Evolutionary conservation across 73 alveolate genomes (phyloP).

Genomic region (Paramecium pentaurelia): DNA sequence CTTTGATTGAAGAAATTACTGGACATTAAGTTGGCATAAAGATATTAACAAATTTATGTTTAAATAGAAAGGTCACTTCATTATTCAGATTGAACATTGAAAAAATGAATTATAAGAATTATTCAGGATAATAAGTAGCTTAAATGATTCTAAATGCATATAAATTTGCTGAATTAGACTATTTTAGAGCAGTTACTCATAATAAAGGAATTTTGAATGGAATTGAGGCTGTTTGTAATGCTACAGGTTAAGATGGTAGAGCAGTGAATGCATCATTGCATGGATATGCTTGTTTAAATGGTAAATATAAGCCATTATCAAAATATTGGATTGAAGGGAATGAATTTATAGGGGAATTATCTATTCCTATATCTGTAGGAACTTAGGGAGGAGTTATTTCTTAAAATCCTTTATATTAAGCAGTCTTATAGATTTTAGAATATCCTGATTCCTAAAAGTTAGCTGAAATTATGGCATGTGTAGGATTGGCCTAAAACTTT

Average conservation of each 20-base stretch:
- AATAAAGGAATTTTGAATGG: slow-evolving; percentile 99
- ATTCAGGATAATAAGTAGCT: slow-evolving; percentile 88
- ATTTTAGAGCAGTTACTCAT: slow-evolving; percentile 94
- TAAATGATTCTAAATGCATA: slow-evolving; percentile 87
- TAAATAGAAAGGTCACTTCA: slow-evolving; percentile 87
- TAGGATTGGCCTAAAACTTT: slow-evolving; percentile 93
- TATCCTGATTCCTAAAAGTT: slow-evolving; percentile 82
- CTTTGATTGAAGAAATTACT: slow-evolving; percentile 69
- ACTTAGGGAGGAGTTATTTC: slow-evolving; percentile 94
- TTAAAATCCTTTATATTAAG: slow-evolving; percentile 82
- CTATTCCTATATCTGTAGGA: slow-evolving; percentile 95
- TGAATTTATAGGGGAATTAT: slow-evolving; percentile 77
- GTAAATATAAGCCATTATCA: slow-evolving; percentile 86
- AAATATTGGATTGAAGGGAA: slow-evolving; percentile 75
- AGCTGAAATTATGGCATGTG: slow-evolving; percentile 85
- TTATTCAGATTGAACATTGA: slow-evolving; percentile 82
- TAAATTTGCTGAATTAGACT: slow-evolving; percentile 85
- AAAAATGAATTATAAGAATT: slow-evolving; percentile 76
- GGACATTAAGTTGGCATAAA: slow-evolving; percentile 85
- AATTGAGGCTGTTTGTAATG: slow-evolving; percentile 95
- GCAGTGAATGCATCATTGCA: slow-evolving; percentile 97
- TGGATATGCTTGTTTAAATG: slow-evolving; percentile 86
- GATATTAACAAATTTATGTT: slow-evolving; percentile 89
- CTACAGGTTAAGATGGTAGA: slow-evolving; percentile 97
- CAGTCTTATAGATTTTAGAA: slow-evolving; percentile 72